These are phyloP conservation scores for Alternaria incomplexa DNA, from an alignment of 2,329 filamentous ascomycete genomes.

Conservation along the genomic window DNA sequence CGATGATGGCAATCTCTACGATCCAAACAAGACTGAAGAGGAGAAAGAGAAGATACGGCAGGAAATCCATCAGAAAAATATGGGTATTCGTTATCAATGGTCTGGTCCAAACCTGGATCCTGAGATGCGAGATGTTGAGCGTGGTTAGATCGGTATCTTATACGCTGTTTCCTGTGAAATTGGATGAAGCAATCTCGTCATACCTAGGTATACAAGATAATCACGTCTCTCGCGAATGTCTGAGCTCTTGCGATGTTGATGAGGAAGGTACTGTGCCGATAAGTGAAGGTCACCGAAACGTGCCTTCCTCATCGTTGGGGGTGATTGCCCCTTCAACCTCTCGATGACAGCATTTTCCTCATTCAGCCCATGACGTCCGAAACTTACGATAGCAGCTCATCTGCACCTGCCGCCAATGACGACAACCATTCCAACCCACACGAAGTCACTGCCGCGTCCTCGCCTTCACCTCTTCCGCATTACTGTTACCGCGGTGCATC, in stretches of 20 bases:
- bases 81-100: too few species aligned
- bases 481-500: conserved; percentile 20
- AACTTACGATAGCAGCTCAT: background rate
- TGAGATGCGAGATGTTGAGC: background rate
- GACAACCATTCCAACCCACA: background rate
- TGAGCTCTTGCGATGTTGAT: background rate
- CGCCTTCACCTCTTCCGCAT: conserved; percentile 4
- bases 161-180: background rate
- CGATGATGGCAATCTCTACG: background rate
- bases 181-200: background rate
- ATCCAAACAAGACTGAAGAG: background rate
- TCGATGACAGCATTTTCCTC: background rate
- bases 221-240: background rate
- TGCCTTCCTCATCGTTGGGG: background rate
- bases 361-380: background rate
- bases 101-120: background rate
- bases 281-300: background rate
- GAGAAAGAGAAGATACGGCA: background rate
- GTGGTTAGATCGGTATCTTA: background rate
- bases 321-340: conserved; percentile 5
- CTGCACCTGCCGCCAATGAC: background rate
- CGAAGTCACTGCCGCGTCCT: background rate
- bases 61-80: background rate
- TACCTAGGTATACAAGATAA: background rate
- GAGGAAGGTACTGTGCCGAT: background rate